Evolutionary conservation across 139 green algal species (phyloP), one percentile per base, ranked within the genome.

Genomic region (Pleodorina starrii): DNA sequence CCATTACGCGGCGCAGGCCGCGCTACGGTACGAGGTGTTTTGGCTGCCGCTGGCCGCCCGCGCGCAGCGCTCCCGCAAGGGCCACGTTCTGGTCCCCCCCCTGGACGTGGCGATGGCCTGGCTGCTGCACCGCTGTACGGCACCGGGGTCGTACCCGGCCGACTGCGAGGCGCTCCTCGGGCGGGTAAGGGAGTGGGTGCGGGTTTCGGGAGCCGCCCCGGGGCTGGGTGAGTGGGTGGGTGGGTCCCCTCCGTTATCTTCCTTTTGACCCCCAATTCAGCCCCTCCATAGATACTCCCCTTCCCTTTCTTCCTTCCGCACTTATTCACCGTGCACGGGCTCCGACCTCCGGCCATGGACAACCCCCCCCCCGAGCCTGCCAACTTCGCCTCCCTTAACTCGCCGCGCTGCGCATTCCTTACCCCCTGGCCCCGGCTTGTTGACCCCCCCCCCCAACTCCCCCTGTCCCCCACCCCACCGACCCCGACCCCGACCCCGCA

Each of bases 21-120:
- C 44, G 25, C 82, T 88, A 12, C 82, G 82, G 16, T 88, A 88
- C 44, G 66, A 88, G 66, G 27, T 79, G 21, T 76, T 50, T 27
- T 88, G 82, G 82, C 82, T 88, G 42, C 82, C 82, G 44, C 82
- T 88, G 43, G 44, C 46, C 0, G 46, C 82, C 21, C 63, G 82
- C 19, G 66, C 81, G n/a, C 81, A 42, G 40, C 25, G 59, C 57
- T 7, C 40, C 43, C 25, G 23, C 11, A 40, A 21, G 44, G 5
- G 29, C 32, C 59, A 44, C 42, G 25, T 40, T 5, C 63, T 88
- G 66, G 68, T 88, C 38, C 82, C 82, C 25, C 82, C 82, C 12
- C n/a, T 88, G 43, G 82, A 88, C 43, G 82, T 87, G 29, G 59
- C 81, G 12, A 16, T 66, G 42, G 81, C 63, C 25, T 87, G 81